Evolutionary conservation across 148 eudicot genomes (phyloP), one percentile per base, ranked within the genome.

Genomic region (Vaccinium myrtillus): DNA sequence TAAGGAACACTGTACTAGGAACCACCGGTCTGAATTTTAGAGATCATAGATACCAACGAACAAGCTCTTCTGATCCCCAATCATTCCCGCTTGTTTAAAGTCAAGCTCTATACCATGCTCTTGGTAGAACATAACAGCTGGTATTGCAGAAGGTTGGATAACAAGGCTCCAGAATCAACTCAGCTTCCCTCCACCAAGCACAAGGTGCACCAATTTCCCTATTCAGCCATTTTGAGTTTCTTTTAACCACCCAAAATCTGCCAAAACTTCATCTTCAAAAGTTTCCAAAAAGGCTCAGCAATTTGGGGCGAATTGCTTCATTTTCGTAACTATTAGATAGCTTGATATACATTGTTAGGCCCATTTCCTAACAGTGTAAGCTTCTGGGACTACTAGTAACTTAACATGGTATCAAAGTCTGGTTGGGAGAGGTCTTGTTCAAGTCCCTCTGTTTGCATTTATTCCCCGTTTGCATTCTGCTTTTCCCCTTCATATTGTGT

Each of bases 171-270:
- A 77, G 32, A 46, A 77, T 49, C 51, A 77, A 75, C 25, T 46
- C 53, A 75, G 11, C 49, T 39, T 46, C 23, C 50, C n/a, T 75
- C 21, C 49, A 71, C 48, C 49, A 71, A 55, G 18, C 50, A 81
- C 83, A 93, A 97, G 98, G 91, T 97, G 79, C 95, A 95, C 30
- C 94, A 92, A 82, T 92, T 7, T 73, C 48, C 77, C 77, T 36
- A 73, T 70, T 14, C n/a, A 0, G 19, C 43, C 75, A 39, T 69
- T 13, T 30, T 14, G 75, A 30, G 75, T 70, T 70, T 30, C 43
- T 32, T 30, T 30, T 69, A 30, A 69, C 39, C 27, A 25, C 25
- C 43, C 18, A 27, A 5, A 23, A 27, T 27, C 36, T 0, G 15
- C 36, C 39, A 69, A 27, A 69, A 30, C 18, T 69, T 69, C 6